These are phyloP conservation scores for Pythium rhizo-oryzae DNA, from an alignment of 352 stramenopile species.

Conservation along the genomic window DNA sequence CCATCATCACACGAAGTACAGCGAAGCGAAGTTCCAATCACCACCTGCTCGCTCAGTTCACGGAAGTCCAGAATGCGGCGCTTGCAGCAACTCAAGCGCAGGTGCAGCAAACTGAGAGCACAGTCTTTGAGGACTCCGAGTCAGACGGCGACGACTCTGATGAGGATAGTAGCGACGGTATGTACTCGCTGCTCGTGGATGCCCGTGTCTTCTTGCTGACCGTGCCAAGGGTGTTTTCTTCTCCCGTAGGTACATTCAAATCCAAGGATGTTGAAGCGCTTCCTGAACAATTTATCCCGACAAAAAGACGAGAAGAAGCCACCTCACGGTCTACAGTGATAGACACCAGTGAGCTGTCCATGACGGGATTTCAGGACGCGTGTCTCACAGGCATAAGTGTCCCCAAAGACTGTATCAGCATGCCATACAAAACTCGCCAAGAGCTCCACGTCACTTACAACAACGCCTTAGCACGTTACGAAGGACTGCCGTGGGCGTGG, in stretches of 20 bases:
- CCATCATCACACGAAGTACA: slow-evolving; percentile 21
- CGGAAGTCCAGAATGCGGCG: slow-evolving; percentile 36
- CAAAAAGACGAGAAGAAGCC: not conserved
- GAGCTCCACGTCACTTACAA: slow-evolving; percentile 84
- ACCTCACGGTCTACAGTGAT: slow-evolving; percentile 9
- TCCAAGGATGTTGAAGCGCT: not conserved
- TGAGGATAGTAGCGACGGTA: not conserved
- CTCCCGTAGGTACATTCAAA: no score
- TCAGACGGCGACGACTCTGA: not conserved
- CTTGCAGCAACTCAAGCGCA: slow-evolving; percentile 19
- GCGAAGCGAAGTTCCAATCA: slow-evolving; percentile 34
- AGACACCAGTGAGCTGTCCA: slow-evolving; percentile 23
- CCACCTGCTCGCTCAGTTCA: slow-evolving; percentile 41
- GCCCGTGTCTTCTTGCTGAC: not conserved
- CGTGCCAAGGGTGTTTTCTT: not conserved
- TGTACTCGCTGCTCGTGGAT: not conserved
- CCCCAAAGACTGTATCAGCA: slow-evolving; percentile 51
- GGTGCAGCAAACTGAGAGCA: not conserved
- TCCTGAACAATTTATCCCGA: not conserved
- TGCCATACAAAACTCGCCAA: slow-evolving; percentile 65
- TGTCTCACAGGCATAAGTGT: not conserved
- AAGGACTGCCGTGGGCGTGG: slow-evolving; percentile 74
- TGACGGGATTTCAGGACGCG: not conserved
- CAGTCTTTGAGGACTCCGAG: not conserved
- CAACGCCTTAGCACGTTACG: slow-evolving; percentile 60